Conservation (phyloP, 106 monocot species). For the Iris macrosiphon region DNA sequence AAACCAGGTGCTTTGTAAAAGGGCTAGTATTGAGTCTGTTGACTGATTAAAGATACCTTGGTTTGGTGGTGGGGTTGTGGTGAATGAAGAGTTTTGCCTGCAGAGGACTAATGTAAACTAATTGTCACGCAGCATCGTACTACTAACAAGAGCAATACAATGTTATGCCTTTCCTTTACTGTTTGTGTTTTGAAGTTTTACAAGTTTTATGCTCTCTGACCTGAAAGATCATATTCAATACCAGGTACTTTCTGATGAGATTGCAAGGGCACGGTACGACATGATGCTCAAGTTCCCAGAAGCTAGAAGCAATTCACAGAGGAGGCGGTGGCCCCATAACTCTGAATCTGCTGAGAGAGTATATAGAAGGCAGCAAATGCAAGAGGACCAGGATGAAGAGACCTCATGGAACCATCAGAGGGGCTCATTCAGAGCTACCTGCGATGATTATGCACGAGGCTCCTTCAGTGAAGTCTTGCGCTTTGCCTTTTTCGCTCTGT, state of each 20-base stretch:
- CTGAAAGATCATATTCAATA: too few relatives aligned
- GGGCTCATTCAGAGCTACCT: slow-evolving; percentile 7
- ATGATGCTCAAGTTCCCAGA: slow-evolving; percentile 19
- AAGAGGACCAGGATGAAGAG: slow-evolving; percentile 7
- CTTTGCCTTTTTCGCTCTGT: slow-evolving; percentile 42
- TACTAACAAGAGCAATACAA: too few relatives aligned
- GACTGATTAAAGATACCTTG: too few relatives aligned
- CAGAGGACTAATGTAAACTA: too few relatives aligned
- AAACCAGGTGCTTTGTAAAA: too few relatives aligned
- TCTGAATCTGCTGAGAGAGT: slow-evolving; percentile 21
- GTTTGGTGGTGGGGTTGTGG: too few relatives aligned
- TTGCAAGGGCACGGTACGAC: slow-evolving; percentile 43
- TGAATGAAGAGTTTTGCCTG: too few relatives aligned
- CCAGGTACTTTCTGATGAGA: slow-evolving; percentile 73
- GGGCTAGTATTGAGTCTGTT: too few relatives aligned
- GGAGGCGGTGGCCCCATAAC: slow-evolving; percentile 10
- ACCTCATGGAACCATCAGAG: slow-evolving; percentile 12
- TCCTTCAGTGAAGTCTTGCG: slow-evolving; percentile 38
- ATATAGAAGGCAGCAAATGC: slow-evolving; percentile 33
- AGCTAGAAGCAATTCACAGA: slow-evolving; percentile 1
- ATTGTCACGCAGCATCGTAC: too few relatives aligned
- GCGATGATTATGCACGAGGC: slow-evolving; percentile 21
- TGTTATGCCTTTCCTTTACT: too few relatives aligned
- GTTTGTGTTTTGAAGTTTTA: too few relatives aligned
- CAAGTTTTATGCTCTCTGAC: too few relatives aligned